A percentile compares a stretch with the other conserved stretches of the same genome.
phyloP scores from a whole-genome alignment of 1,139 yeast genomes.

The Geotrichum klebahnii region DNA sequence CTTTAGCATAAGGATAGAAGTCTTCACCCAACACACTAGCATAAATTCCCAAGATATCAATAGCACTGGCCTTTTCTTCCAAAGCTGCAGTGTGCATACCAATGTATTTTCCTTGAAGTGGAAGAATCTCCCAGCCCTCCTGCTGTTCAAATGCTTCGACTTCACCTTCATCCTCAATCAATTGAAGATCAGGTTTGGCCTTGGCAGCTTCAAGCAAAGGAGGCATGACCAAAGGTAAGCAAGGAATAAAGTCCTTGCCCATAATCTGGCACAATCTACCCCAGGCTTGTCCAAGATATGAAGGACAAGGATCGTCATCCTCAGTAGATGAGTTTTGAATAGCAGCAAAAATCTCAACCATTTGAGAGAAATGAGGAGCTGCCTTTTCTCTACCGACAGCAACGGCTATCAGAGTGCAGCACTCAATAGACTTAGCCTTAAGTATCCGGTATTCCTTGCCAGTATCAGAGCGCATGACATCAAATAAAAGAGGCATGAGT shows the following conservation, averaged over 20 bases:
- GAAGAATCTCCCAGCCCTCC: slow-evolving; percentile 94
- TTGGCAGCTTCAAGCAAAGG: slow-evolving; percentile 80
- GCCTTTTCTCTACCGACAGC: slow-evolving; percentile 97
- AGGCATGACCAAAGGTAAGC: slow-evolving; percentile 82
- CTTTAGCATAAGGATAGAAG: slow-evolving; percentile 78
- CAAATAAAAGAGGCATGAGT: slow-evolving; percentile 81
- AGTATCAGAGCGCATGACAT: slow-evolving; percentile 73
- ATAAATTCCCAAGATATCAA: slow-evolving; percentile 82
- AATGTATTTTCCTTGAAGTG: slow-evolving; percentile 83
- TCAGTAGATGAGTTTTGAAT: slow-evolving; percentile 52
- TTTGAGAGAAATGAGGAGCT: slow-evolving; percentile 66
- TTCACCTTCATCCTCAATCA: slow-evolving; percentile 83
- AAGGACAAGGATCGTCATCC: slow-evolving; percentile 77
- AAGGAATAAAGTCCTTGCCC: slow-evolving; percentile 84
- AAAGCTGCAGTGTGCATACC: slow-evolving; percentile 90
- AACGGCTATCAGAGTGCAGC: slow-evolving; percentile 86
- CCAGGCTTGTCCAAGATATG: slow-evolving; percentile 94
- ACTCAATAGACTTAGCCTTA: slow-evolving; percentile 92
- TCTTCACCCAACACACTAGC: slow-evolving; percentile 79
- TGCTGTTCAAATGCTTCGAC: slow-evolving; percentile 75
- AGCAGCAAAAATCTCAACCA: slow-evolving; percentile 66
- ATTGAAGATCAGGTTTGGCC: slow-evolving; percentile 81
- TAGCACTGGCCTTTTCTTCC: slow-evolving; percentile 89
- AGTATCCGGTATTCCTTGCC: slow-evolving; percentile 75
- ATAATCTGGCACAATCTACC: slow-evolving; percentile 83